Percentiles rank a stretch among this genome's conserved stretches.
Conservation (phyloP, 164 flowering plant genomes). For the Aristolochia fimbriata region DNA sequence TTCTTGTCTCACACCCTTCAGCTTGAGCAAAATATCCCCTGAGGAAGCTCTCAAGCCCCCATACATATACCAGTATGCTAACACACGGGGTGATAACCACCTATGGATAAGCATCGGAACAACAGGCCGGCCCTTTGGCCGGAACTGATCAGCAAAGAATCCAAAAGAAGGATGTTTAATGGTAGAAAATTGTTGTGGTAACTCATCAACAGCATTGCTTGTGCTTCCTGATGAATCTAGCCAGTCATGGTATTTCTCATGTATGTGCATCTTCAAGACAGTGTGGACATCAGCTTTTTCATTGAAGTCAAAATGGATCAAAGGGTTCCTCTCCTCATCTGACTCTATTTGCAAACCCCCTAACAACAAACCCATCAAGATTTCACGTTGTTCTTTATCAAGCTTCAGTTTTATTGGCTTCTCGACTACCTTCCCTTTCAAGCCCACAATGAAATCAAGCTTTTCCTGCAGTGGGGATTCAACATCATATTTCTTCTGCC, state of each 20-base stretch:
- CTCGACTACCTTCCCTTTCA: slow-evolving; percentile 38
- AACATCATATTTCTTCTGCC: slow-evolving; percentile 66
- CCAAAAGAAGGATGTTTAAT: slow-evolving; percentile 54
- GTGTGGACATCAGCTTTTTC: slow-evolving; percentile 34
- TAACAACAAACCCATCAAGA: slow-evolving; percentile 68
- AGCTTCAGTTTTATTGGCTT: slow-evolving; percentile 52
- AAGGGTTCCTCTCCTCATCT: slow-evolving; percentile 48
- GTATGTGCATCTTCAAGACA: slow-evolving; percentile 47
- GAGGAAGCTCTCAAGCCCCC: slow-evolving; percentile 67
- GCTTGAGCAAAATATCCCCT: slow-evolving; percentile 70
- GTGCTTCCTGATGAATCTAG: slow-evolving; percentile 27
- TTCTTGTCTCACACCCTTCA: slow-evolving; percentile 46
- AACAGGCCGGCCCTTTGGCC: slow-evolving; percentile 40
- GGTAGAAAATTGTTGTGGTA: slow-evolving; percentile 49
- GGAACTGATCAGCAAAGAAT: slow-evolving; percentile 81
- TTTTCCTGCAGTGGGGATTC: slow-evolving; percentile 56
- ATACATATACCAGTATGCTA: slow-evolving; percentile 96
- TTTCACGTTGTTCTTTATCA: slow-evolving; percentile 72
- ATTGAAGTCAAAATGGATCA: slow-evolving; percentile 49
- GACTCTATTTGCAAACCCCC: slow-evolving; percentile 67
- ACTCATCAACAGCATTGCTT: slow-evolving; percentile 26
- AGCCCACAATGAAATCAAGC: slow-evolving; percentile 49
- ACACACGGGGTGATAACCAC: slow-evolving; percentile 83
- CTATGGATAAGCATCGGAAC: slow-evolving; percentile 82
- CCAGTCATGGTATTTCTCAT: slow-evolving; percentile 68